Conservation (phyloP, 305 asterid species). For the Caryopteris hybrid region DNA sequence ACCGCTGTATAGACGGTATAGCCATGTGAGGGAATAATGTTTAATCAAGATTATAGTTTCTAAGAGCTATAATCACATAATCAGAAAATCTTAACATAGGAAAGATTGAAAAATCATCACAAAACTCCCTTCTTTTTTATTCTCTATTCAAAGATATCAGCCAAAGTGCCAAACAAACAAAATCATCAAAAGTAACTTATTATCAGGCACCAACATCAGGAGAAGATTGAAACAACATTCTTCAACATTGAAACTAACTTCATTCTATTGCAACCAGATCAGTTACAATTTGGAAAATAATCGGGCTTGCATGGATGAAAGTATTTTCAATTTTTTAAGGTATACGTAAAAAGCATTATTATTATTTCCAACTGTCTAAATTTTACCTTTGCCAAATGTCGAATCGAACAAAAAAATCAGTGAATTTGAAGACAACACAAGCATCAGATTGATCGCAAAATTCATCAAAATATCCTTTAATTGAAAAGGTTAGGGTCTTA, state of each 20-base stretch:
- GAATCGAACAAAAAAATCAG: too few relatives aligned
- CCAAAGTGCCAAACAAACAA: too few relatives aligned
- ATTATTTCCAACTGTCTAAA: background rate
- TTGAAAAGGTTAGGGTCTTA: background rate
- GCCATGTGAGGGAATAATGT: background rate
- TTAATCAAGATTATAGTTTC: background rate
- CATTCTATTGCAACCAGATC: background rate
- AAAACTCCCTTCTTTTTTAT: too few relatives aligned
- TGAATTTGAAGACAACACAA: background rate
- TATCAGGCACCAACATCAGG: background rate
- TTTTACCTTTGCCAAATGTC: background rate
- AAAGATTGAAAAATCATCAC: too few relatives aligned
- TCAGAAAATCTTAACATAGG: too few relatives aligned
- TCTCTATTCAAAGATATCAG: too few relatives aligned
- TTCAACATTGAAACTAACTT: background rate
- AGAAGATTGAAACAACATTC: background rate
- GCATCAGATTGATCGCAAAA: background rate
- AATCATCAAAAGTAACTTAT: background rate
- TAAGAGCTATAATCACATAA: background rate
- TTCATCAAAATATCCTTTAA: background rate
- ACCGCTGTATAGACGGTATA: conserved; percentile 43
- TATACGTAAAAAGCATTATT: background rate
- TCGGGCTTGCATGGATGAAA: too few relatives aligned
- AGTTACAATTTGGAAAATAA: background rate
- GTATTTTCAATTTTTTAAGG: background rate